Evolutionary conservation across 495 filamentous ascomycete genomes (phyloP).

Genomic region (Penicillium paxilli): DNA sequence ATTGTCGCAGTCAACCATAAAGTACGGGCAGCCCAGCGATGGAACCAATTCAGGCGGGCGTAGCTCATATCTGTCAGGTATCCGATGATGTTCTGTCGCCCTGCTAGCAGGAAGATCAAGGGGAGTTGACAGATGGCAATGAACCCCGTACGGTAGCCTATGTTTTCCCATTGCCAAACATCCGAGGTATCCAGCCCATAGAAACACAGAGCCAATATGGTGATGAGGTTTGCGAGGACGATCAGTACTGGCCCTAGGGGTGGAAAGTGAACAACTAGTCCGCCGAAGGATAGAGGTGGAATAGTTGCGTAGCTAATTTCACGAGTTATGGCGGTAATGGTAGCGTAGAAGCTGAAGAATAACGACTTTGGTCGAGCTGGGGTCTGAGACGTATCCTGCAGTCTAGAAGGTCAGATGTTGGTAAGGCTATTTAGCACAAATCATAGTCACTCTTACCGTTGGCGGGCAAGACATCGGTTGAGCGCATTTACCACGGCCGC

Average conservation of each 20-base stretch:
- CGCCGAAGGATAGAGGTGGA: background rate
- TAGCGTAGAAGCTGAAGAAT: background rate
- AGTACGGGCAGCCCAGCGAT: conserved; percentile 12
- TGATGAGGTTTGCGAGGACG: conserved; percentile 39
- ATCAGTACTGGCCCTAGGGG: conserved; percentile 20
- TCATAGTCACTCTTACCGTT: background rate
- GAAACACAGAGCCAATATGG: conserved; percentile 42
- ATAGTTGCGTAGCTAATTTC: background rate
- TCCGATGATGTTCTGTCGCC: conserved; percentile 9
- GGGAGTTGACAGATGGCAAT: conserved; percentile 12
- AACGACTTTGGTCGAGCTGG: background rate
- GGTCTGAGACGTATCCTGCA: background rate
- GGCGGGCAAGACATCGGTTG: background rate
- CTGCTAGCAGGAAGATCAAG: conserved; percentile 8
- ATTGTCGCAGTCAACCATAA: conserved; percentile 10
- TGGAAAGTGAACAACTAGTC: background rate
- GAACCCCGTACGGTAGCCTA: conserved; percentile 5
- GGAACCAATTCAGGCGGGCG: conserved; percentile 7
- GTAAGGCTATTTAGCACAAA: background rate
- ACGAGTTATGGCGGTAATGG: background rate
- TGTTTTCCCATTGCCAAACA: conserved; percentile 4
- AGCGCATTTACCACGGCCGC: background rate
- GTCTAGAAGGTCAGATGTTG: background rate
- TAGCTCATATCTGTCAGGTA: conserved; percentile 4
- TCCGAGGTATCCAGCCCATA: conserved; percentile 35